phyloP scores from a whole-genome alignment of 495 filamentous ascomycete species.

The Sporormia fimetaria region DNA sequence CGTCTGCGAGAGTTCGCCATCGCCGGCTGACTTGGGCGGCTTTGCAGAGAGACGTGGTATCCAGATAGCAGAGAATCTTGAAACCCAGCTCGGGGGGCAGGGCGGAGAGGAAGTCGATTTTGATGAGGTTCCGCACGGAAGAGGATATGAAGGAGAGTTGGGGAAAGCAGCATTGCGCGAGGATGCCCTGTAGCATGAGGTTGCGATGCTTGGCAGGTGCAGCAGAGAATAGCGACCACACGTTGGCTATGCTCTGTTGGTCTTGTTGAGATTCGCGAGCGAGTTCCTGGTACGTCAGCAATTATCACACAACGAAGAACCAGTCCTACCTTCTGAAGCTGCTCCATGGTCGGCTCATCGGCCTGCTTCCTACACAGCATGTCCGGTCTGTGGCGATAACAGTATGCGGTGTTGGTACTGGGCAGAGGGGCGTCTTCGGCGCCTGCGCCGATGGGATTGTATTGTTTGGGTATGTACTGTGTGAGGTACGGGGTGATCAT shows the following conservation, averaged over 20 bases:
- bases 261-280: constrained; percentile 69
- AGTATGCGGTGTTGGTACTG: constrained; percentile 68
- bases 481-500: constrained; percentile 28
- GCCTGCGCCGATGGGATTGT: constrained; percentile 22
- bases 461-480: constrained; percentile 28
- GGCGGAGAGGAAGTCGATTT: constrained; percentile 86
- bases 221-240: constrained; percentile 96
- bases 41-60: constrained; percentile 93
- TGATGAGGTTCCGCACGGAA: constrained; percentile 78
- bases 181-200: constrained; percentile 88
- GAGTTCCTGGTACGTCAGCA: constrained; percentile 48
- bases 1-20: constrained; percentile 82
- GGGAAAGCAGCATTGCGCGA: constrained; percentile 92
- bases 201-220: constrained; percentile 87
- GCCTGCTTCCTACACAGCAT: constrained; percentile 85
- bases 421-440: constrained; percentile 1
- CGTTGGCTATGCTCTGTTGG: constrained; percentile 86
- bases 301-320: constrained; percentile 8
- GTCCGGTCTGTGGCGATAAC: constrained; percentile 90
- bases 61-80: constrained; percentile 84
- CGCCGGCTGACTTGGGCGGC: constrained; percentile 85
- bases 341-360: constrained; percentile 90
- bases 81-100: constrained; percentile 84
- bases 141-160: constrained; percentile 86
- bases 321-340: constrained; percentile 65